Evolutionary conservation across 345 rosid genomes (phyloP).

Genomic region (Lepidium didymum): DNA sequence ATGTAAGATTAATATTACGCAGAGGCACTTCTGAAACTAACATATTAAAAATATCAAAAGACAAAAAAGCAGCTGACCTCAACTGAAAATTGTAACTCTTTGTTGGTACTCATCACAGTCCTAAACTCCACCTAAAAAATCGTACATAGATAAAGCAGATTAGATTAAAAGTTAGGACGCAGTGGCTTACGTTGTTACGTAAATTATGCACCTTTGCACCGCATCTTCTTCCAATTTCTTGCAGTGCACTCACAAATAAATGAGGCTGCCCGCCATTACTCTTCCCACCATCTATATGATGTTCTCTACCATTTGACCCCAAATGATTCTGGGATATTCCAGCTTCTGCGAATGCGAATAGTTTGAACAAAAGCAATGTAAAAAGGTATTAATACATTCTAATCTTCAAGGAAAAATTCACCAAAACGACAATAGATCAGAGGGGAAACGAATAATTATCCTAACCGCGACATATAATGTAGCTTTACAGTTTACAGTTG

Average conservation of each 20-base stretch:
- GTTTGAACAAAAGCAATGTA: conserved; percentile 22
- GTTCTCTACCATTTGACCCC: conserved; percentile 43
- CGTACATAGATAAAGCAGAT: conserved; percentile 1
- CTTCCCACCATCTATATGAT: conserved; percentile 57
- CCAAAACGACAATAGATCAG: background rate
- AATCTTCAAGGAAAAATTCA: background rate
- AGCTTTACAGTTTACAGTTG: background rate
- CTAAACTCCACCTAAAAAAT: conserved; percentile 74
- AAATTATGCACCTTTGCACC: conserved; percentile 57
- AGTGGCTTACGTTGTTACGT: conserved; percentile 7
- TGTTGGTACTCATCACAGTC: conserved; percentile 72
- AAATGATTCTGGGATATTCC: conserved; percentile 48
- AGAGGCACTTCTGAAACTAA: background rate
- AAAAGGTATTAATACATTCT: background rate
- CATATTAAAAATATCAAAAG: background rate
- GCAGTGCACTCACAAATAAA: conserved; percentile 69
- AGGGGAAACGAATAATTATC: background rate
- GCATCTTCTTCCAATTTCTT: conserved; percentile 90
- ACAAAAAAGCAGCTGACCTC: conserved; percentile 56
- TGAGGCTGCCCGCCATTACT: conserved; percentile 50
- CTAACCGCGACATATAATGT: background rate
- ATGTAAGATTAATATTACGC: background rate
- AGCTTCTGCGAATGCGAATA: conserved; percentile 50
- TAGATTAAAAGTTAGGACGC: background rate
- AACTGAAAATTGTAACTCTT: conserved; percentile 87